Conservation (phyloP, 352 stramenopile species). For the Elongisporangium anandrum region DNA sequence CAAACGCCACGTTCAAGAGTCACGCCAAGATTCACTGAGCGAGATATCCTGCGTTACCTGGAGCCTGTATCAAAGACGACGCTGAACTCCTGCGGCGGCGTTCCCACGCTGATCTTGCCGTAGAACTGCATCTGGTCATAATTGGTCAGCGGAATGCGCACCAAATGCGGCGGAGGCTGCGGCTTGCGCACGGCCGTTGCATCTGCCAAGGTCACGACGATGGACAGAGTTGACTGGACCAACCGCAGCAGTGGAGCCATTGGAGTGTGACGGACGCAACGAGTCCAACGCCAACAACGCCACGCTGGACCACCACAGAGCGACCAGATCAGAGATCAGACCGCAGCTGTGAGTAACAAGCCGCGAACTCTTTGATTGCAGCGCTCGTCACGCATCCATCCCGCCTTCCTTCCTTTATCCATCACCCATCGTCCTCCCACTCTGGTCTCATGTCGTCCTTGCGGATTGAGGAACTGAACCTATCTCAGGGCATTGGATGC, state of each 20-base stretch:
- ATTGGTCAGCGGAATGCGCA: conserved; percentile 70
- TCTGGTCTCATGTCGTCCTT: not conserved
- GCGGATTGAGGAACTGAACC: not conserved
- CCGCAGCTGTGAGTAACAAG: not conserved
- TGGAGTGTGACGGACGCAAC: not conserved
- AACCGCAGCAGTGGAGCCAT: not conserved
- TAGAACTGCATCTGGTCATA: conserved; percentile 78
- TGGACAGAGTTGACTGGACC: not conserved
- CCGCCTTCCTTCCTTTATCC: not conserved
- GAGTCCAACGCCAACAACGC: not conserved
- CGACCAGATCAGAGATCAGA: not conserved
- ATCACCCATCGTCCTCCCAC: not conserved
- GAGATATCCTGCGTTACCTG: conserved; percentile 12
- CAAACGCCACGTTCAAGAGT: not conserved
- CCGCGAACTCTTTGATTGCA: no score
- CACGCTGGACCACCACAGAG: not conserved
- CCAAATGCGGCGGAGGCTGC: conserved; percentile 9
- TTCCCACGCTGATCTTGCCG: conserved; percentile 49
- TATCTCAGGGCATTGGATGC: not conserved
- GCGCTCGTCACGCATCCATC: not conserved
- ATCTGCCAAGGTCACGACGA: not conserved
- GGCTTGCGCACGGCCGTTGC: not conserved
- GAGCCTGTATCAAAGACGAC: conserved; percentile 82
- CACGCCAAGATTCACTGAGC: not conserved
- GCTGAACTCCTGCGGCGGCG: conserved; percentile 54